phyloP scores from a whole-genome alignment of 2,329 filamentous ascomycete genomes.

The Cercospora janseana region DNA sequence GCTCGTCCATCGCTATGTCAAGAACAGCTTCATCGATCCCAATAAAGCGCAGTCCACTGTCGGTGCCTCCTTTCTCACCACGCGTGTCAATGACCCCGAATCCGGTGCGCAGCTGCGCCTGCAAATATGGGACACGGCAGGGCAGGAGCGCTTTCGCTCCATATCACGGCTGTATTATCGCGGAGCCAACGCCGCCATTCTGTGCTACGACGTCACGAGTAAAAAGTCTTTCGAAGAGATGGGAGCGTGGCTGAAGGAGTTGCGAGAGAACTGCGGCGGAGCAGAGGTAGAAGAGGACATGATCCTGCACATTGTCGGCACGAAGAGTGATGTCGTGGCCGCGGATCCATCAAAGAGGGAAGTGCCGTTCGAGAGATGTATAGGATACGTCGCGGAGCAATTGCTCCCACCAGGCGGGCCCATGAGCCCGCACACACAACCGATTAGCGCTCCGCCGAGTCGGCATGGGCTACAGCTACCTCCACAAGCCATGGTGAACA shows the following conservation, averaged over 20 bases:
- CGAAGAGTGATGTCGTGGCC: slow-evolving; percentile 86
- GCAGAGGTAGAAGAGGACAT: slow-evolving; percentile 56
- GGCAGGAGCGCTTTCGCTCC: slow-evolving; percentile 90
- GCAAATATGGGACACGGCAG: slow-evolving; percentile 95
- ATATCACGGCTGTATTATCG: slow-evolving; percentile 96
- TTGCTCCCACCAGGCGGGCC: slow-evolving; percentile 58
- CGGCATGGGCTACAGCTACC: slow-evolving; percentile 49
- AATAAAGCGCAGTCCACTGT: slow-evolving; percentile 48
- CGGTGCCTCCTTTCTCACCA: slow-evolving; percentile 59
- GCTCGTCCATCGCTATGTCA: slow-evolving; percentile 72
- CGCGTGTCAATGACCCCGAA: slow-evolving; percentile 70
- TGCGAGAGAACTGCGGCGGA: slow-evolving; percentile 40
- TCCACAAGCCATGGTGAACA: slow-evolving; percentile 40
- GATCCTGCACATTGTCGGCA: slow-evolving; percentile 91
- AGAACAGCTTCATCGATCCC: slow-evolving; percentile 65
- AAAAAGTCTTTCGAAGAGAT: slow-evolving; percentile 84
- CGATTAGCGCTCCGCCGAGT: slow-evolving; percentile 22
- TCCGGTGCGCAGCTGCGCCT: slow-evolving; percentile 84
- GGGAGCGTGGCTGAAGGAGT: slow-evolving; percentile 71
- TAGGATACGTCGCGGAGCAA: slow-evolving; percentile 92
- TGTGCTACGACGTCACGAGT: slow-evolving; percentile 93
- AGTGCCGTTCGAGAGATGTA: slow-evolving; percentile 92
- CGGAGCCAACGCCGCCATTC: slow-evolving; percentile 86
- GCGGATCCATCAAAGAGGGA: slow-evolving; percentile 74
- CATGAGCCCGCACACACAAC: slow-evolving; percentile 6